phyloP scores from a whole-genome alignment of 2,329 filamentous ascomycete species.

The Nakataea oryzae region DNA sequence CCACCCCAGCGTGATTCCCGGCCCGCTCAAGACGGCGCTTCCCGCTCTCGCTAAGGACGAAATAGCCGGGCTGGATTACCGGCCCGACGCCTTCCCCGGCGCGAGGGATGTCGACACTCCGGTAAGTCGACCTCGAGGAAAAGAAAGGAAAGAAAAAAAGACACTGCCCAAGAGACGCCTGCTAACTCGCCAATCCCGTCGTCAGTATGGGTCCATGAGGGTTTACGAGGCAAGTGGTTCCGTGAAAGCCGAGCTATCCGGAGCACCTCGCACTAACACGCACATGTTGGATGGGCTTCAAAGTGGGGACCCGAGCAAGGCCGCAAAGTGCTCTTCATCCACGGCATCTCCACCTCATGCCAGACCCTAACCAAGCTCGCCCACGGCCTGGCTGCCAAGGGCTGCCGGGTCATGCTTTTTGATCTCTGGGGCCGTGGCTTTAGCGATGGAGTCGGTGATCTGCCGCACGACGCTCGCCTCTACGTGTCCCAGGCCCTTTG shows the following conservation, averaged over 20 bases:
- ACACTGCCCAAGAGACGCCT: background rate
- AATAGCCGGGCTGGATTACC: constrained; percentile 35
- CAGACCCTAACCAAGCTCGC: constrained; percentile 61
- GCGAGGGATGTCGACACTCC: constrained; percentile 63
- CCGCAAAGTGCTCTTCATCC: constrained; percentile 65
- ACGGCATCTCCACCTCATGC: constrained; percentile 77
- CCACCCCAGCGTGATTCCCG: constrained; percentile 9
- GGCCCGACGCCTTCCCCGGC: constrained; percentile 59
- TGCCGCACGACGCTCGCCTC: constrained; percentile 63
- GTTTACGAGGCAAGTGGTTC: constrained; percentile 50
- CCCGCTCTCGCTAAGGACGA: constrained; percentile 12
- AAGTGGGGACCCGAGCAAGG: constrained; percentile 63
- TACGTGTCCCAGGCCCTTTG: constrained; percentile 65
- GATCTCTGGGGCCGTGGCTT: constrained; percentile 62
- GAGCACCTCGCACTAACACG: background rate
- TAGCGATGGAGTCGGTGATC: constrained; percentile 51
- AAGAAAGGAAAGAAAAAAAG: background rate
- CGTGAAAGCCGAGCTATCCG: background rate
- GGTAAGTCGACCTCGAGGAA: constrained; percentile 20
- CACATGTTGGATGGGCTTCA: no score
- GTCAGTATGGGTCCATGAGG: constrained; percentile 58
- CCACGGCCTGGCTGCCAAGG: constrained; percentile 49
- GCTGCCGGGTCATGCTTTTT: constrained; percentile 75
- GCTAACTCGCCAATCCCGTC: background rate
- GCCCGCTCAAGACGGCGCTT: constrained; percentile 20